Percentiles rank a stretch among this genome's conserved stretches.
Evolutionary conservation across 768 basidiomycete genomes (phyloP).

Genomic region (Suillus ampliporus): DNA sequence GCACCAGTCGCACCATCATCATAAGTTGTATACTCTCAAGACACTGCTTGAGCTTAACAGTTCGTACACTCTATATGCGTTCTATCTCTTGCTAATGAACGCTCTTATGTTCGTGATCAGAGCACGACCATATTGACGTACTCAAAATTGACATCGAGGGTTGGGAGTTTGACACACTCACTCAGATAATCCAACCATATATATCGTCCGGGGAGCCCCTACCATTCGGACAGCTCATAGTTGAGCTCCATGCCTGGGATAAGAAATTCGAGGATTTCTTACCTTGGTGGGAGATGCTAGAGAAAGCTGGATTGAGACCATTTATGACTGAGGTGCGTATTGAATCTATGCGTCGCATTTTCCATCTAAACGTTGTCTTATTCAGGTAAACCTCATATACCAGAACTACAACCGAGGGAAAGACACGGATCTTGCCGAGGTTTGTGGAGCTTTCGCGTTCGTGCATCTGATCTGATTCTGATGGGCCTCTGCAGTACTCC

Average conservation of each 20-base stretch:
- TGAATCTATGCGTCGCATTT: not conserved
- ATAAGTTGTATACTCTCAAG: conserved; percentile 52
- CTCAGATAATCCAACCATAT: conserved; percentile 45
- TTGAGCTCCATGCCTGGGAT: conserved; percentile 50
- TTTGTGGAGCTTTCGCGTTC: conserved; percentile 23
- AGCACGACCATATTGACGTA: conserved; percentile 45
- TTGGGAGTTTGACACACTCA: conserved; percentile 51
- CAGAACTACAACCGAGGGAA: conserved; percentile 57
- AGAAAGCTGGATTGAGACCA: conserved; percentile 51
- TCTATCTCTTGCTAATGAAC: not conserved
- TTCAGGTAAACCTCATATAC: conserved; percentile 61
- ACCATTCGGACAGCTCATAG: conserved; percentile 53
- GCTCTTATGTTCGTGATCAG: conserved; percentile 19
- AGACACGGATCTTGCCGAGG: conserved; percentile 56
- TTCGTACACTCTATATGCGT: conserved; percentile 17
- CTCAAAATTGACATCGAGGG: conserved; percentile 56
- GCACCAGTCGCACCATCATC: conserved; percentile 35
- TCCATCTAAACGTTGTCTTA: conserved; percentile 12
- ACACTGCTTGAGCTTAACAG: conserved; percentile 52
- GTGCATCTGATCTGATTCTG: conserved; percentile 14
- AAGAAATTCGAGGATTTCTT: conserved; percentile 43
- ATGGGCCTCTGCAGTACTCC: conserved; percentile 46
- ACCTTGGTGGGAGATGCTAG: conserved; percentile 53
- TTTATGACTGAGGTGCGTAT: conserved; percentile 49
- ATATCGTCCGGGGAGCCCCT: conserved; percentile 41